Evolutionary conservation across 345 rosid genomes (phyloP).

Genomic region (Citrus medica): DNA sequence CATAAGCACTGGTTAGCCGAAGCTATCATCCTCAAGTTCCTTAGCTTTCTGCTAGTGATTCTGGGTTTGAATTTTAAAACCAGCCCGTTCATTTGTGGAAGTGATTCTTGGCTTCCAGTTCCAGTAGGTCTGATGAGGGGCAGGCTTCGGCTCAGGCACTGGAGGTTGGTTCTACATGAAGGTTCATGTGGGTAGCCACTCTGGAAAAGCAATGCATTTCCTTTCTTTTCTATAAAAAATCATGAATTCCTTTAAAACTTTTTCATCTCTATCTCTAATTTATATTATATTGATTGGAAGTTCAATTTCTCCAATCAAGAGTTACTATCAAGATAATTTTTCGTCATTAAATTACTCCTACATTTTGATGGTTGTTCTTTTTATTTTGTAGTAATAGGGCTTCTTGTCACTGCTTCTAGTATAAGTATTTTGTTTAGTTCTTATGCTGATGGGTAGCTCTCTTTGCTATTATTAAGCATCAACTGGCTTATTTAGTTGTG

Average conservation of each 20-base stretch:
- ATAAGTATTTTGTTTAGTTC: neutral
- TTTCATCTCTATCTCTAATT: neutral
- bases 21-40: neutral
- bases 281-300: neutral
- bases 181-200: neutral
- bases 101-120: neutral
- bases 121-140: too few relatives aligned
- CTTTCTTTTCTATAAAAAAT: neutral
- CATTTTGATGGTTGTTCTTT: neutral
- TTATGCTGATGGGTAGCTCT: neutral
- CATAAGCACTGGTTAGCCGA: too few relatives aligned
- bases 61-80: neutral
- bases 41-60: neutral
- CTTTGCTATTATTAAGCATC: neutral
- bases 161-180: neutral
- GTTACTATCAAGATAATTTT: neutral
- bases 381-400: neutral
- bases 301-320: neutral
- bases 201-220: neutral
- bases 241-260: neutral
- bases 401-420: neutral
- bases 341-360: neutral
- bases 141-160: too few relatives aligned
- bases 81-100: neutral
- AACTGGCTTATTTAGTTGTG: neutral